Evolutionary conservation across 2,329 filamentous ascomycete genomes (phyloP), one percentile per base, ranked within the genome.

Genomic region (Leptosphaerulina australis): DNA sequence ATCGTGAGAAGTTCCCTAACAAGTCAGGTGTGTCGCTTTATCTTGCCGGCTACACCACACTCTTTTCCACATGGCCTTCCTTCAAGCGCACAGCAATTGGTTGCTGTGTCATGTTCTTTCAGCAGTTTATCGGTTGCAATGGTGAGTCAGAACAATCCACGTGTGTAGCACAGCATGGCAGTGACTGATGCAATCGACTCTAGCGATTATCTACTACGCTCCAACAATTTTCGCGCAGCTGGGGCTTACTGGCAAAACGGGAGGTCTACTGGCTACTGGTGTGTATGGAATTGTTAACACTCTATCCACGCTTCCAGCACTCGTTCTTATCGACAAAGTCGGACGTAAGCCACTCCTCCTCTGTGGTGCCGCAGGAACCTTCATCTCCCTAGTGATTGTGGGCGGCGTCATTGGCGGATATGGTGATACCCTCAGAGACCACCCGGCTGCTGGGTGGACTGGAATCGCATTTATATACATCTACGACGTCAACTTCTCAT

Each of bases 261-360:
- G 94, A 57, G 84, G 92, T 90, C 71, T 87, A 83, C 77, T 88
- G 85, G 91, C 70, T 86, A 91, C 44, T 84, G 89, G 62, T 88
- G 90, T 80, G 0, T 74, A 73, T 17, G 70, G 74, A 10, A 74
- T 76, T 22, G 65, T 72, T 53, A 72, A 77, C 58, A 86, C 88
- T 54, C 54, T 88, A 48, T 66, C 81, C 15, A 88, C 86, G 0
- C 81, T 88, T 10, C 85, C 86, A 0, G 81, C 85, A 0, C 83
- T 88, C 0, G 73, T 87, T 1, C 87, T 81, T 66, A 82, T 88
- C 52, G 86, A 88, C 63, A 80, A 81, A 15, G 64, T 85, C 0
- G 85, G 85, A 7, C 80, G 85, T 11, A 85, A 84, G 58, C 81
- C 83, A 0, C 77, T 87, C 1, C 75, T 88, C 0, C 79, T 81